Conservation (phyloP, 2,329 filamentous ascomycete species). For the Arthrinium puccinioides region DNA sequence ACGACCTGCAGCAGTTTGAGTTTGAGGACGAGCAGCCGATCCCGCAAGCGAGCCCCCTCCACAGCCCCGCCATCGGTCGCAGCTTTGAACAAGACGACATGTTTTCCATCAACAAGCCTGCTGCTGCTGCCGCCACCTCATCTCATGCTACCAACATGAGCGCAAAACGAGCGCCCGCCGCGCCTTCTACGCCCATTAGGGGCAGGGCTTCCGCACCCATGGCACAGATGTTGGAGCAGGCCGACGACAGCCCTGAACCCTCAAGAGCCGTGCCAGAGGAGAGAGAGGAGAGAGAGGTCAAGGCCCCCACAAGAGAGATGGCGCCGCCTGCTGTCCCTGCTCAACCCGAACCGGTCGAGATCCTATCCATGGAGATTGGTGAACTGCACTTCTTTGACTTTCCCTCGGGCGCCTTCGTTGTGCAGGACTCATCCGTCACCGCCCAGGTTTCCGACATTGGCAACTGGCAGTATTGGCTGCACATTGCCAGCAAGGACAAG, state of each 20-base stretch:
- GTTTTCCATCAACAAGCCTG: conserved; percentile 40
- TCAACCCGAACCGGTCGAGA: conserved; percentile 63
- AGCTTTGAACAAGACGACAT: conserved; percentile 53
- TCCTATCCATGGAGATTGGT: conserved; percentile 66
- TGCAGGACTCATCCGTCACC: conserved; percentile 67
- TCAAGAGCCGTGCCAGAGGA: conserved; percentile 14
- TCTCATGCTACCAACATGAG: conserved; percentile 40
- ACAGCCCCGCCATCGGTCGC: conserved; percentile 48
- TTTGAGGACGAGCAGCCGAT: conserved; percentile 62
- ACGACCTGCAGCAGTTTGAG: conserved; percentile 75
- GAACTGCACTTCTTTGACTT: conserved; percentile 96
- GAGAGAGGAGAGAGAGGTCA: conserved; percentile 20
- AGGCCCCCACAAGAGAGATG: conserved; percentile 12
- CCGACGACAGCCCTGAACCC: conserved; percentile 36
- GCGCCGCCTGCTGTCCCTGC: conserved; percentile 49
- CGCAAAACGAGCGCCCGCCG: conserved; percentile 38
- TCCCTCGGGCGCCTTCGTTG: conserved; percentile 72
- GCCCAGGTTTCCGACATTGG: conserved; percentile 81
- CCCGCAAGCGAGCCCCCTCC: conserved; percentile 55
- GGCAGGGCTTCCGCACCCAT: conserved; percentile 16
- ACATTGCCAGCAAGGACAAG: conserved; percentile 67
- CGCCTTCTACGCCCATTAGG: too few species aligned
- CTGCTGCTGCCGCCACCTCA: background rate
- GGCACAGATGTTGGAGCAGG: conserved; percentile 24
- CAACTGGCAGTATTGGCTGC: conserved; percentile 92